phyloP scores from a whole-genome alignment of 2,329 filamentous ascomycete genomes.

The Exophiala bonariae region DNA sequence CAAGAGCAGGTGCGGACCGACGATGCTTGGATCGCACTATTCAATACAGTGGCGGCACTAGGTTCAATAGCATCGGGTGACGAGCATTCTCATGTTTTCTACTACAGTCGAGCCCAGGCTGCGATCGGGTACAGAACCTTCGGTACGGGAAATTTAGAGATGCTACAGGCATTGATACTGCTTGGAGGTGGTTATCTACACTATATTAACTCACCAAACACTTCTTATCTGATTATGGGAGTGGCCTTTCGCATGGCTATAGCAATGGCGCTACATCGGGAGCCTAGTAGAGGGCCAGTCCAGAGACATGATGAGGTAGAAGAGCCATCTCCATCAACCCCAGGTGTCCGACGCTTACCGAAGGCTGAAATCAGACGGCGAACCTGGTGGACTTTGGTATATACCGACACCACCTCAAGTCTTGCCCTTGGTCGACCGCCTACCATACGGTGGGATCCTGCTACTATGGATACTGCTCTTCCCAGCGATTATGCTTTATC shows the following conservation, averaged over 20 bases:
- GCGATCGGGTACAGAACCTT: conserved; percentile 12
- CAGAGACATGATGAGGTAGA: no score
- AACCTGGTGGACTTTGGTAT: not conserved
- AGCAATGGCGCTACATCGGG: conserved; percentile 22
- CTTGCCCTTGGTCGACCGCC: not conserved
- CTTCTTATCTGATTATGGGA: conserved; percentile 30
- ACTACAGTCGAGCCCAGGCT: conserved; percentile 57
- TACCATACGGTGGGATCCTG: not conserved
- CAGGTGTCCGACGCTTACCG: not conserved
- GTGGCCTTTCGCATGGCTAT: conserved; percentile 38
- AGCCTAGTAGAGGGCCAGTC: no score
- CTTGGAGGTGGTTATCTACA: conserved; percentile 22
- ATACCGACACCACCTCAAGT: not conserved
- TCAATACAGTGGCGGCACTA: conserved; percentile 75
- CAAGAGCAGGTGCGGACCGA: conserved; percentile 64
- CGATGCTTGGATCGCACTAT: conserved; percentile 67
- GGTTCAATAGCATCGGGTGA: conserved; percentile 65
- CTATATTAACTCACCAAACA: conserved; percentile 25
- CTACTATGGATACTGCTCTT: not conserved
- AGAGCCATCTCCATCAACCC: no score
- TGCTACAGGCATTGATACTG: conserved; percentile 22
- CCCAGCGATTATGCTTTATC: not conserved
- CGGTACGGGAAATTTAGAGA: conserved; percentile 23
- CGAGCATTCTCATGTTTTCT: conserved; percentile 64
- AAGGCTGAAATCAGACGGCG: not conserved